Evolutionary conservation across 2,329 filamentous ascomycete species (phyloP).

Genomic region (Acephala macrosclerotiorum): DNA sequence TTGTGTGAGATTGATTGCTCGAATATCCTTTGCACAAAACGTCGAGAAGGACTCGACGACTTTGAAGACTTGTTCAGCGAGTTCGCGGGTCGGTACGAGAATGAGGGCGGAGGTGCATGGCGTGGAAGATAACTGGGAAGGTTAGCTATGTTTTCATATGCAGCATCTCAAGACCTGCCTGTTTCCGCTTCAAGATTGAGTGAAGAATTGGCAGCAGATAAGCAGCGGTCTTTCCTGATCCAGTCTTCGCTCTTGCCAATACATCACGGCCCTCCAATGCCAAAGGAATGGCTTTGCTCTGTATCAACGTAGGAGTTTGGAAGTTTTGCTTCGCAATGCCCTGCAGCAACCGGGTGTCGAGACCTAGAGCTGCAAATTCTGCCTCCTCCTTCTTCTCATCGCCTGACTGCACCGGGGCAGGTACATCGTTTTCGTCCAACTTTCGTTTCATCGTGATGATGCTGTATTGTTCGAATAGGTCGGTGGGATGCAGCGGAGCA

Average conservation of each 20-base stretch:
- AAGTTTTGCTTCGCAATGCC: slow-evolving; percentile 86
- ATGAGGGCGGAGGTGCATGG: slow-evolving; percentile 78
- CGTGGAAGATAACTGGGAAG: slow-evolving; percentile 54
- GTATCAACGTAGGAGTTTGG: slow-evolving; percentile 85
- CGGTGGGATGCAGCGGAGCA: too few relatives aligned
- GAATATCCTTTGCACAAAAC: slow-evolving; percentile 86
- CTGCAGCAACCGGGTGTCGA: slow-evolving; percentile 87
- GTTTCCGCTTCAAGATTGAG: slow-evolving; percentile 80
- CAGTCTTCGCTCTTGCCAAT: slow-evolving; percentile 90
- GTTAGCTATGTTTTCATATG: slow-evolving; percentile 24
- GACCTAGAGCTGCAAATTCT: slow-evolving; percentile 77
- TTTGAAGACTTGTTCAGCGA: slow-evolving; percentile 89
- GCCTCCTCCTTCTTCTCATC: slow-evolving; percentile 38
- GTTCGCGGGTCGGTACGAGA: slow-evolving; percentile 91
- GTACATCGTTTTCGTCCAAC: slow-evolving; percentile 62
- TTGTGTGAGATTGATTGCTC: slow-evolving; percentile 85
- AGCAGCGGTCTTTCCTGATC: slow-evolving; percentile 96
- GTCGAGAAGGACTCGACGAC: slow-evolving; percentile 77
- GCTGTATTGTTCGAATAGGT: not conserved
- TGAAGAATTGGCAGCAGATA: slow-evolving; percentile 92
- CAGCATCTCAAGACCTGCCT: slow-evolving; percentile 50
- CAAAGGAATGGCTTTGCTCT: slow-evolving; percentile 86
- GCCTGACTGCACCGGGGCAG: slow-evolving; percentile 46
- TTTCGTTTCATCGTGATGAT: slow-evolving; percentile 63
- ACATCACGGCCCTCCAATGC: slow-evolving; percentile 89